Percentiles rank a stretch among this genome's conserved stretches.
Evolutionary conservation across 805 yeast species (phyloP).

Genomic region (Danielozyma ontarioensis): DNA sequence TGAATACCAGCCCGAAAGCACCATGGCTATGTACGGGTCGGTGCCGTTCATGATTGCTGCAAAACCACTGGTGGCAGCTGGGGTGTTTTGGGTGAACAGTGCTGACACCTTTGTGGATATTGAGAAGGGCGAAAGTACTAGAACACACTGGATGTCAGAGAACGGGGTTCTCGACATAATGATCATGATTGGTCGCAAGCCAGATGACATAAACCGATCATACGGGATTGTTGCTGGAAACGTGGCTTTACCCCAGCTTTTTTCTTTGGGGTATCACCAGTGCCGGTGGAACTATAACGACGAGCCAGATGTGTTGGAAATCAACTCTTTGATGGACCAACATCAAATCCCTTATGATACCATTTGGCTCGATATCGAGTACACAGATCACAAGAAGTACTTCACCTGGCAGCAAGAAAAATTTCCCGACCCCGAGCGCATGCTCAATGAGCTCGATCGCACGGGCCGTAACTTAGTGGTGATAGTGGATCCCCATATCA

Average conservation of each 20-base stretch:
- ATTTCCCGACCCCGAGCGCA: constrained; percentile 69
- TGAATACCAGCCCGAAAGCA: constrained; percentile 81
- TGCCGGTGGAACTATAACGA: constrained; percentile 97
- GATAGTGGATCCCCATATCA: constrained; percentile 89
- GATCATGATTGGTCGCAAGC: constrained; percentile 56
- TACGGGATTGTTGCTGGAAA: constrained; percentile 73
- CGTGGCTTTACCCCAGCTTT: constrained; percentile 66
- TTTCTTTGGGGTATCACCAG: constrained; percentile 89
- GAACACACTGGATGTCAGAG: constrained; percentile 93
- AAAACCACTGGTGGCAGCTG: constrained; percentile 53
- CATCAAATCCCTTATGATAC: constrained; percentile 79
- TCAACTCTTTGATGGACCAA: constrained; percentile 65
- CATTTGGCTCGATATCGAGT: constrained; percentile 94
- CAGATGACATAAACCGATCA: constrained; percentile 49
- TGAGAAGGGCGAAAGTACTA: constrained; percentile 32
- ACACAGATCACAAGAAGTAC: constrained; percentile 79
- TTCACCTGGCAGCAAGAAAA: constrained; percentile 81
- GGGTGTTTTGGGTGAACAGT: constrained; percentile 85
- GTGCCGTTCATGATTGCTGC: constrained; percentile 83
- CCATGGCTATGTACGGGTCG: constrained; percentile 90
- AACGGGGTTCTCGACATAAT: constrained; percentile 77
- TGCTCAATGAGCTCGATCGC: constrained; percentile 60
- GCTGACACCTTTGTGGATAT: constrained; percentile 92
- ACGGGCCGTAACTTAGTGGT: constrained; percentile 80
- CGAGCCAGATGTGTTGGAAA: constrained; percentile 75